Base-by-base conservation (phyloP, 345 rosid genomes). In the Streptanthus diversifolius region DNA sequence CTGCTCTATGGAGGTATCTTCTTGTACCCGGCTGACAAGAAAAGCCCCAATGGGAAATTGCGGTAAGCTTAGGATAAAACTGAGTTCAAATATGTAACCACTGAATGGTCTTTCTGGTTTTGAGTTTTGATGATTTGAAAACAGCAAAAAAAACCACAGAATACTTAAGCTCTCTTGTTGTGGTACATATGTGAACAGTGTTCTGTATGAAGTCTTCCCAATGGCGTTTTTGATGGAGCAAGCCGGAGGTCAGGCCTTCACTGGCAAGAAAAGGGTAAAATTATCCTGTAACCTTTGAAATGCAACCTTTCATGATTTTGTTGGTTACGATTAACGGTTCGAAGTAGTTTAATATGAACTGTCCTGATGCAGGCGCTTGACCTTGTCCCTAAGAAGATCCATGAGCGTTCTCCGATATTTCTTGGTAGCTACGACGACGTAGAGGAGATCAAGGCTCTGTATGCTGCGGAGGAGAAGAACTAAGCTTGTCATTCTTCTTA, bases 181-280 rank as follows among this genome's bases (percentile, higher is more conserved):
- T 37, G 53, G 19, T 70, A 36, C 27, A 27, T 45, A n/a, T 45
- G 15, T 61, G 64, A 47, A 19, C 44, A 95, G 98, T 78, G 96
- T 91, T 67, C 81, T 95, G 60, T 95, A 95, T 68, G 99, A 91
- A 87, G 98, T 95, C 64, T 91, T 95, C 74, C 98, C 99, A 2
- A 91, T 91, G 99, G 83, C 99, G 1, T 95, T 91, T 80, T 80
- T 91, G 85, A 84, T 91, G 93, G 99, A 95, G 82, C 87, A 90
- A 90, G 98, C 98, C 0, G 98, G 98, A 63, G 99, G 99, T 53
- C 98, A 90, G 77, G 87, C 97, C 40, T 90, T 95, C 71, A 90
- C 92, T 0, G 99, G 99, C 70, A 83, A 83, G 88, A 76, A 82
- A 78, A 84, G 89, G 97, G 99, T 91, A 87, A 22, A 5, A 5